These are phyloP conservation scores for Rhodomyrtus psidioides DNA, from an alignment of 441 rosid genomes.

Conservation along the genomic window DNA sequence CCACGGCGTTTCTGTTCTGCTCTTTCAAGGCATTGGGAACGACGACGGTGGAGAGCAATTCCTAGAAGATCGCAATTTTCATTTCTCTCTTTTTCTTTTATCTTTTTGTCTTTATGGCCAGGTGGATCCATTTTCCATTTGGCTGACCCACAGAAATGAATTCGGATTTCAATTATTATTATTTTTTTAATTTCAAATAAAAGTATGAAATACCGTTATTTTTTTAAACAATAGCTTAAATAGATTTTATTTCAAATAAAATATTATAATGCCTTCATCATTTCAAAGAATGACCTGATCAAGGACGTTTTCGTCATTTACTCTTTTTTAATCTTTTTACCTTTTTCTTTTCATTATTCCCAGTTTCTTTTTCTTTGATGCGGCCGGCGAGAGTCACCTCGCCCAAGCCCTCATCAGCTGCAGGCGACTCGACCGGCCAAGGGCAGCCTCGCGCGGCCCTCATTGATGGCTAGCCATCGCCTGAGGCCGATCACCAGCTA, in stretches of 20 bases:
- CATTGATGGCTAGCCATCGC: too few species aligned
- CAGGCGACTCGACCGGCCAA: too few species aligned
- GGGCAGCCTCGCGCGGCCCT: too few species aligned
- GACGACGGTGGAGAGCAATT: neutral
- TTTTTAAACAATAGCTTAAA: too few species aligned
- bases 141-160: neutral
- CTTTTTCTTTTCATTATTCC: too few species aligned
- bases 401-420: too few species aligned
- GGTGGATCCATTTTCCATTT: neutral
- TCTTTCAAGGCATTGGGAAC: neutral
- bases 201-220: too few species aligned
- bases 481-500: accelerated
- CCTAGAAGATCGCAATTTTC: neutral
- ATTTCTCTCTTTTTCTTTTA: neutral
- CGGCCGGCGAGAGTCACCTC: accelerated
- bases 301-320: too few species aligned
- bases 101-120: neutral
- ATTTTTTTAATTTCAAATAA: neutral
- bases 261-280: accelerated
- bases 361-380: too few species aligned
- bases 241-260: too few species aligned
- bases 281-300: too few species aligned
- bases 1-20: neutral
- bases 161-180: neutral
- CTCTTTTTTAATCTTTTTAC: too few species aligned